Conservation (phyloP, 768 basidiomycete species). For the Tephrocybe sp. region DNA sequence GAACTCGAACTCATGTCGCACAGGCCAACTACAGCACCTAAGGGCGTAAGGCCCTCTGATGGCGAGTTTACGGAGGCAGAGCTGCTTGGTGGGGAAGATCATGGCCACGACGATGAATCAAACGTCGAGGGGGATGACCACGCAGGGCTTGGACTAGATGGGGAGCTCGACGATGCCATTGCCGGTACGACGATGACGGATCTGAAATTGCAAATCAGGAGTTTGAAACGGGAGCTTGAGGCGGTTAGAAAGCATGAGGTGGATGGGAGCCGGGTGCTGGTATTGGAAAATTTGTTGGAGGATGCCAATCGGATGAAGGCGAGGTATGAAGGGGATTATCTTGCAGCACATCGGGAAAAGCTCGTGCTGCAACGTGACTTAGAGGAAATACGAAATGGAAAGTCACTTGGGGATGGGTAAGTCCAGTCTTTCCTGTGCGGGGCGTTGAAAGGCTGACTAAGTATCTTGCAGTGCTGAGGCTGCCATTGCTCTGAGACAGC, state of each 20-base stretch:
- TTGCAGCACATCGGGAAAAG: slow-evolving; percentile 81
- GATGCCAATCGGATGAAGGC: slow-evolving; percentile 91
- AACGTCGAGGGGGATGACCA: slow-evolving; percentile 35
- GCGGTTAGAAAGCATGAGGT: slow-evolving; percentile 71
- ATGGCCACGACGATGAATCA: neutral
- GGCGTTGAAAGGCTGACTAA: neutral
- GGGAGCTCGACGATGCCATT: slow-evolving; percentile 87
- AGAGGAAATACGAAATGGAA: slow-evolving; percentile 90
- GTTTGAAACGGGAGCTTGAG: slow-evolving; percentile 79
- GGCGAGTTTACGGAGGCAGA: slow-evolving; percentile 25
- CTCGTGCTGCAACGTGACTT: slow-evolving; percentile 77
- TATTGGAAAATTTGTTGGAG: slow-evolving; percentile 89
- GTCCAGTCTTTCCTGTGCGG: slow-evolving; percentile 19
- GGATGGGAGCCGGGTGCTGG: slow-evolving; percentile 73
- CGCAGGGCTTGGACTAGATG: slow-evolving; percentile 63
- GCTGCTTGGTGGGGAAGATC: slow-evolving; percentile 26
- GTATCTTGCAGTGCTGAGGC: slow-evolving; percentile 66
- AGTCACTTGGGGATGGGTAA: slow-evolving; percentile 79
- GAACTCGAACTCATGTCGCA: slow-evolving; percentile 79
- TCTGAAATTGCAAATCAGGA: slow-evolving; percentile 83
- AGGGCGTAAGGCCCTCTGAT: slow-evolving; percentile 15
- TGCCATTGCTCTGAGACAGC: slow-evolving; percentile 83
- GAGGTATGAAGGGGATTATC: slow-evolving; percentile 86
- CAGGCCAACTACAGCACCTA: slow-evolving; percentile 36
- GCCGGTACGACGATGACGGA: slow-evolving; percentile 88